phyloP scores from a whole-genome alignment of 306 rosid species.

The Cercis canadensis region DNA sequence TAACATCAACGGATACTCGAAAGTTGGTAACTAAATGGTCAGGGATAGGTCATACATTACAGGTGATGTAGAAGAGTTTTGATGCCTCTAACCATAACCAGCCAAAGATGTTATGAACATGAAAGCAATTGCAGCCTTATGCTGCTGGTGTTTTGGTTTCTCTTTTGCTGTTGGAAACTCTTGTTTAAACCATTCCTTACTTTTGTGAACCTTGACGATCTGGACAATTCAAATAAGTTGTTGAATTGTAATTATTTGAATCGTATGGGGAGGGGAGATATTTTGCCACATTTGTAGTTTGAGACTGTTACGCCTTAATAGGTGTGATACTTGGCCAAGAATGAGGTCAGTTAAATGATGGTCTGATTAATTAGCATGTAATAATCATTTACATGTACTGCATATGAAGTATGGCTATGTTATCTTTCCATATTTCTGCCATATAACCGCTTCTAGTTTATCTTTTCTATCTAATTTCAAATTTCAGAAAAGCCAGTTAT shows the following conservation, averaged over 20 bases:
- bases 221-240: slow-evolving; percentile 5
- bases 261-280: too few species aligned
- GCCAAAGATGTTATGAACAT: slow-evolving; percentile 1
- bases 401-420: slow-evolving; percentile 18
- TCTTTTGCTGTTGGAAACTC: slow-evolving; percentile 9
- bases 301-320: too few species aligned
- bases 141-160: slow-evolving; percentile 18
- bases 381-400: not conserved
- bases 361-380: not conserved
- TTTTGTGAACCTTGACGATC: slow-evolving; percentile 4
- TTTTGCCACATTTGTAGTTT: too few species aligned
- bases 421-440: not conserved
- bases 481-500: slow-evolving; percentile 73
- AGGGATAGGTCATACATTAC: not conserved
- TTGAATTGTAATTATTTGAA: too few species aligned
- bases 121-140: slow-evolving; percentile 1
- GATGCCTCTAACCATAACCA: slow-evolving; percentile 4
- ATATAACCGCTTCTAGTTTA: not conserved
- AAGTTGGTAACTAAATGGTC: slow-evolving; percentile 2
- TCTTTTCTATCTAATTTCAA: too few species aligned
- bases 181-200: slow-evolving; percentile 27
- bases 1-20: not conserved
- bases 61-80: not conserved
- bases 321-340: too few species aligned
- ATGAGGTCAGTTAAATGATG: not conserved